Base-by-base conservation (phyloP, 768 basidiomycete species). In the Hericium erinaceus region DNA sequence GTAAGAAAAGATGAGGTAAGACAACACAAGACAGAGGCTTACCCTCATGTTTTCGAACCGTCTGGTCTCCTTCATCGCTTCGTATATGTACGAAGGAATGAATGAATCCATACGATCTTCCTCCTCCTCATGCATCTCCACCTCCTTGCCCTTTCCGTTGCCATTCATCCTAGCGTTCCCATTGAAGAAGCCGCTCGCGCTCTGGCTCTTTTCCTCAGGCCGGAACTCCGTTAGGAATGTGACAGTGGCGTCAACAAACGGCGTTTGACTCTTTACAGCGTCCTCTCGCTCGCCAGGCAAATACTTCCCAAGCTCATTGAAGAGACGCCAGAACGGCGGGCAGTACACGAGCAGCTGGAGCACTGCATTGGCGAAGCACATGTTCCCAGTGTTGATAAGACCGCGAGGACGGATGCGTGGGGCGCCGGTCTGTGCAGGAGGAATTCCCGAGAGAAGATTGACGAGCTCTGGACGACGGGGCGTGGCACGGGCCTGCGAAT, bases 331-430 rank as follows among this genome's bases (percentile, higher is more conserved):
- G 70, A 98, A 98, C 1, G 89, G 91, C n/a, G 81, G 78, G 64
- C 88, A 92, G 70, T 93, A 95, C 0, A 95, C 80, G 28, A 99
- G 77, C 1, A 89, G 82, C 73, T 98, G 95, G 33, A 99, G 74
- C 22, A 98, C 89, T 0, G 93, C 84, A 65, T 98, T 99, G 28
- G 94, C 94, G 67, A 98, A 99, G 69, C 95, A 99, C 85, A 98
- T 86, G 71, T 99, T 99, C 0, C 95, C 95, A 2, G 83, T 87
- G 70, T 99, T 99, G 63, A 98, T 77, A 52, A 99, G 73, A 4
- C 95, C 95, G 13, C 95, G 77, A 0, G 91, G 83, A 7, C 77
- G 74, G 38, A 90, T 80, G 51, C 69, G 70, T 2, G 71, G 64
- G 55, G 63, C 59, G 24, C 55, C 55, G 13, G 57, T 38, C 5